Evolutionary conservation across 108 stramenopile species (phyloP).

Genomic region (Discostella pseudostelligera): DNA sequence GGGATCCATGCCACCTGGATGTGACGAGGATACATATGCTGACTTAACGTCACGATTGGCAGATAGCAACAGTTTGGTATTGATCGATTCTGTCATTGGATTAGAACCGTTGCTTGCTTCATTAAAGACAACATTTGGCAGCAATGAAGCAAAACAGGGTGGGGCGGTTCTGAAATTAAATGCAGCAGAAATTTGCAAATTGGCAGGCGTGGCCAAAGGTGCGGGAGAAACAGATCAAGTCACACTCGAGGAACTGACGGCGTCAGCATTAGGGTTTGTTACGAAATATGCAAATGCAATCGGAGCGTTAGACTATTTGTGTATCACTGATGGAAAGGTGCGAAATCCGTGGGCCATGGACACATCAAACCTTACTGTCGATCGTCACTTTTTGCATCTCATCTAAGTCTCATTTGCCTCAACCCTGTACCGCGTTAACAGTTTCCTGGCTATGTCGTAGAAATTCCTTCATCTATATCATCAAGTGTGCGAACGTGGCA

Average conservation of each 20-base stretch:
- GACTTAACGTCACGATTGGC: slow-evolving; percentile 45
- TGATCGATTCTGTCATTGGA: slow-evolving; percentile 85
- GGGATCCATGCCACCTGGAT: slow-evolving; percentile 88
- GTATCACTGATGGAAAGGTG: slow-evolving; percentile 33
- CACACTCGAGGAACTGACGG: slow-evolving; percentile 42
- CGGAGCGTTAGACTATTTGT: slow-evolving; percentile 57
- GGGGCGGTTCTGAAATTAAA: slow-evolving; percentile 75
- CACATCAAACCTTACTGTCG: no score
- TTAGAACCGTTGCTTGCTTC: slow-evolving; percentile 48
- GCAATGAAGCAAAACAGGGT: slow-evolving; percentile 22
- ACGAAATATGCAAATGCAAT: slow-evolving; percentile 35
- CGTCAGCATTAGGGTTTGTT: slow-evolving; percentile 49
- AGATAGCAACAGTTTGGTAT: slow-evolving; percentile 48
- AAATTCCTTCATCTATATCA: slow-evolving; percentile 17
- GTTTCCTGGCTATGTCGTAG: slow-evolving; percentile 64
- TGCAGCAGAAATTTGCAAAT: slow-evolving; percentile 69
- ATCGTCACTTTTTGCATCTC: not conserved
- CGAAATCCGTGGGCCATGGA: no score
- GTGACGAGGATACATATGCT: slow-evolving; percentile 65
- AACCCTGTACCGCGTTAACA: not conserved
- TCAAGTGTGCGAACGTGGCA: slow-evolving; percentile 38
- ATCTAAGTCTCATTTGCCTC: not conserved
- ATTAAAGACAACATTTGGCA: slow-evolving; percentile 17
- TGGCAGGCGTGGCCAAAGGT: slow-evolving; percentile 50
- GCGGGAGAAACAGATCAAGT: slow-evolving; percentile 51